Conservation (phyloP, 2,329 filamentous ascomycete species). For the Pseudogymnoascus sp. region DNA sequence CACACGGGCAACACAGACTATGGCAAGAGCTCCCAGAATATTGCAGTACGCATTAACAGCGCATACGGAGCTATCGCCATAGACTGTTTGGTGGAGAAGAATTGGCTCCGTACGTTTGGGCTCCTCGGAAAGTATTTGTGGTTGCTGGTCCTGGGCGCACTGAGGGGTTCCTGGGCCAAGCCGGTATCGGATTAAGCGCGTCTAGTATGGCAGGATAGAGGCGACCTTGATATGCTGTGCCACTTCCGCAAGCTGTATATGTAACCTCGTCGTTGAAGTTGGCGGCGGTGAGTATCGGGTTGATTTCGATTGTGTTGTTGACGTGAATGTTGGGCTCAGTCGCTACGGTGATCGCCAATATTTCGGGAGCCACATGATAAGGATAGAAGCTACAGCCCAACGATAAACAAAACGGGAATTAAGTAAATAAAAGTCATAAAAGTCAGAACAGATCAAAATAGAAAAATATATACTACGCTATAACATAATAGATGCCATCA, state of each 20-base stretch:
- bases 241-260: background rate
- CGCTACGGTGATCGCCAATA: slow-evolving; percentile 6
- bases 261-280: background rate
- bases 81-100: background rate
- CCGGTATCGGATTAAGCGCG: background rate
- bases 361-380: slow-evolving; percentile 6
- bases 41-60: background rate
- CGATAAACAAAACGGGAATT: background rate
- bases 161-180: slow-evolving; percentile 3
- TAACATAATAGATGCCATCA: background rate
- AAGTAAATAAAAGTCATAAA: background rate
- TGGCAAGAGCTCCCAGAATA: background rate
- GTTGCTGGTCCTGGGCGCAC: background rate
- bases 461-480: background rate
- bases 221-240: background rate
- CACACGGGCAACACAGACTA: background rate
- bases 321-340: slow-evolving; percentile 4
- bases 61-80: background rate
- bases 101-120: slow-evolving; percentile 4
- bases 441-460: background rate
- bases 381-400: slow-evolving; percentile 2
- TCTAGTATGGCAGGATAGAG: background rate
- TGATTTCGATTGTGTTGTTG: slow-evolving; percentile 5
- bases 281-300: background rate
- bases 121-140: background rate